Conservation (phyloP, 345 rosid species). For the Rhizophora apiculata region DNA sequence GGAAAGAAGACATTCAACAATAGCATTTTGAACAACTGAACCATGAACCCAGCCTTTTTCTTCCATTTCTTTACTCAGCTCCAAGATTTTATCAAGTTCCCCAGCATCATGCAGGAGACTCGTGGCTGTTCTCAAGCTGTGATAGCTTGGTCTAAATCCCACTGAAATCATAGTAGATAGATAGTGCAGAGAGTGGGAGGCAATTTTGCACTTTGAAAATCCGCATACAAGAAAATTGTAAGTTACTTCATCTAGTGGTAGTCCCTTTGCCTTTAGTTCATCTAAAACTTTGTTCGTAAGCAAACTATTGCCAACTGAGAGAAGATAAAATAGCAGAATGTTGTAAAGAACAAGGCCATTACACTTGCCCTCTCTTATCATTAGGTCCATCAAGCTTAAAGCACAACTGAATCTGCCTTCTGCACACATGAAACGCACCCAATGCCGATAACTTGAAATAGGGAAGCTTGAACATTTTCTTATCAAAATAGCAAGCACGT, state of each 20-base stretch:
- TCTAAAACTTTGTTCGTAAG: conserved; percentile 39
- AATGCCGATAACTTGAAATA: conserved; percentile 44
- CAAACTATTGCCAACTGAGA: conserved; percentile 35
- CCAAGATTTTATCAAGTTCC: conserved; percentile 41
- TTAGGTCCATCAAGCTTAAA: conserved; percentile 45
- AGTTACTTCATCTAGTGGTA: conserved; percentile 47
- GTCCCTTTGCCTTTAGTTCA: conserved; percentile 43
- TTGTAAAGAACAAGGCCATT: conserved; percentile 39
- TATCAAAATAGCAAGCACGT: conserved; percentile 42
- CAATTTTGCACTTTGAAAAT: conserved; percentile 43
- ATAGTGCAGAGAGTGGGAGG: conserved; percentile 36
- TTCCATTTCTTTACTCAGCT: conserved; percentile 56
- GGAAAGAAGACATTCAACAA: conserved; percentile 46
- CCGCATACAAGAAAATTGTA: conserved; percentile 68
- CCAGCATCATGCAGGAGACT: conserved; percentile 41
- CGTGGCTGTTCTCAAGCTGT: conserved; percentile 50
- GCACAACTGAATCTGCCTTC: conserved; percentile 39
- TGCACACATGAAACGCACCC: conserved; percentile 47
- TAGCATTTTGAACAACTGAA: conserved; percentile 45
- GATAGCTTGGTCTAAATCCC: conserved; percentile 50
- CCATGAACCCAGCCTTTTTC: conserved; percentile 42
- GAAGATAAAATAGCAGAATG: conserved; percentile 52
- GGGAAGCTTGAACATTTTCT: conserved; percentile 44
- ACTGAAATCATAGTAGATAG: conserved; percentile 56
- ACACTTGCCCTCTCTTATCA: conserved; percentile 37